Conservation (phyloP, 805 yeast genomes). For the Isabelozyma rhagii region DNA sequence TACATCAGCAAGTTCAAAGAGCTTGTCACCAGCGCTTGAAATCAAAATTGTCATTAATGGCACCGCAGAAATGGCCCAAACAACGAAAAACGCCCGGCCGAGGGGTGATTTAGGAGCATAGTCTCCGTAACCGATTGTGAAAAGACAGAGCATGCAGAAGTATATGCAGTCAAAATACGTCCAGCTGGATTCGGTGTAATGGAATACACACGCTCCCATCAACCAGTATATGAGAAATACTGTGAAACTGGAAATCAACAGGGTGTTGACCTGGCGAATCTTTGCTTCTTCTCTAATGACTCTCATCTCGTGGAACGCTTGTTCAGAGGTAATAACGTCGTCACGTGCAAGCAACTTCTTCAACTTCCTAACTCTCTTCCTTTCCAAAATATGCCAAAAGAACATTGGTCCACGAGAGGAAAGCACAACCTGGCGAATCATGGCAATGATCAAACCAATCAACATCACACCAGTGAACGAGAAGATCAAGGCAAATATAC, state of each 20-base stretch:
- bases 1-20: constrained; percentile 29
- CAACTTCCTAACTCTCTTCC: constrained; percentile 35
- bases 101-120: constrained; percentile 58
- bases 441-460: constrained; percentile 70
- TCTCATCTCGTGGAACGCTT: constrained; percentile 57
- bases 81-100: constrained; percentile 69
- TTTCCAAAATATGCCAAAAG: constrained; percentile 64
- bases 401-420: constrained; percentile 61
- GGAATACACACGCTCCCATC: constrained; percentile 67
- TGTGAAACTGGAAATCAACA: constrained; percentile 37
- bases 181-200: constrained; percentile 62
- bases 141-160: constrained; percentile 69
- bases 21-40: constrained; percentile 65
- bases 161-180: constrained; percentile 67
- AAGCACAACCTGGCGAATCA: constrained; percentile 63
- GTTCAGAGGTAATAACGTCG: constrained; percentile 31
- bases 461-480: constrained; percentile 68
- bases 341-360: constrained; percentile 9
- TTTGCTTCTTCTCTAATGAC: constrained; percentile 43
- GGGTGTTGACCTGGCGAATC: constrained; percentile 32
- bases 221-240: constrained; percentile 63
- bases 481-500: constrained; percentile 58
- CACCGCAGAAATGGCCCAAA: constrained; percentile 80
- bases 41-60: constrained; percentile 84
- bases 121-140: constrained; percentile 87